Evolutionary conservation across 257 asterid genomes (phyloP), one percentile per base, ranked within the genome.

Genomic region (Fraxinus anomala): DNA sequence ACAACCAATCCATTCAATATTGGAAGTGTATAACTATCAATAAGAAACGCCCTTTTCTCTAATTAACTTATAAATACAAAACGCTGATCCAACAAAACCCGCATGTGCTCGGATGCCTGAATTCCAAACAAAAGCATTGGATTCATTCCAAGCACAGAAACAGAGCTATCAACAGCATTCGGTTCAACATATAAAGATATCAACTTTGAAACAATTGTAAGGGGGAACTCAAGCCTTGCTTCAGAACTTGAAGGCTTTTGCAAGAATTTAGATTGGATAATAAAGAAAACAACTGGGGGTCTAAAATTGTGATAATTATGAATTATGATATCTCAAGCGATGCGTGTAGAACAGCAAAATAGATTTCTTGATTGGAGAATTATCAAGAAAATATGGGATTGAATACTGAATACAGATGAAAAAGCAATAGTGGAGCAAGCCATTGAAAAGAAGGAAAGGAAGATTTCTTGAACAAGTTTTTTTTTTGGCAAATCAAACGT

Each of bases 1-100:
- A 51, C 21, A 24, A 73, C 80, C 61, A 68, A 77, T 76, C 75
- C 79, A 75, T 75, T 83, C 68, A 89, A 28, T 16, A 83, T 70
- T 1, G 89, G 91, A 83, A 87, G 78, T 12, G 91, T 89, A 68
- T 81, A 87, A 66, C 83, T 76, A 78, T 89, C 92, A 74, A 40
- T 86, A 84, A 14, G 73, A 28, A 44, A 89, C 78, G 26, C 85
- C 87, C 51, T 63, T 80, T 67, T 66, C 21, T 76, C 88, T 85
- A 90, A 88, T 88, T 49, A 63, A 63, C 70, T 76, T 81, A 30
- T 72, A 87, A n/a, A 83, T 80, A 74, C 17, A 30, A 72, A 89
- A 47, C 1, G 83, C 88, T 24, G 83, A 76, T 69, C 76, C 82
- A 40, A 16, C 4, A 5, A 47, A 59, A 30, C 88, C 87, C 23